These are phyloP conservation scores for Ramularia collo-cygni DNA, from an alignment of 2,329 filamentous ascomycete genomes.

Conservation along the genomic window DNA sequence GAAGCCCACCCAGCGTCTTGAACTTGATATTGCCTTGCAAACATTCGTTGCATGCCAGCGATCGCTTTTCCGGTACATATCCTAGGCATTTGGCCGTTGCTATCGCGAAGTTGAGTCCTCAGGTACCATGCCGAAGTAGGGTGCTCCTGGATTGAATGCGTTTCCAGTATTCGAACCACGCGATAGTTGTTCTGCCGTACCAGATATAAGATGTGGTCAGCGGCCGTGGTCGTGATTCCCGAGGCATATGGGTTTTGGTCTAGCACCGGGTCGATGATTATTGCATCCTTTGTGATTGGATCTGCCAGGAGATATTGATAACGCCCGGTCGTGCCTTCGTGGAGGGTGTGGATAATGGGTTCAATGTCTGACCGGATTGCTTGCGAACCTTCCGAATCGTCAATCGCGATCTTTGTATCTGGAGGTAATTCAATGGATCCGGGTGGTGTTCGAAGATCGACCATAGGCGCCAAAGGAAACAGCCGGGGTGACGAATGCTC, in stretches of 20 bases:
- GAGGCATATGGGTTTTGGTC: slow-evolving; percentile 46
- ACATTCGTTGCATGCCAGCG: slow-evolving; percentile 43
- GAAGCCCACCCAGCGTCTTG: slow-evolving; percentile 35
- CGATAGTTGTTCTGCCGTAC: slow-evolving; percentile 42
- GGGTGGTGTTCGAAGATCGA: slow-evolving; percentile 1
- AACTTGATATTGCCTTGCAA: slow-evolving; percentile 46
- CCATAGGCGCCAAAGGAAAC: neutral
- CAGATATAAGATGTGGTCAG: slow-evolving; percentile 46
- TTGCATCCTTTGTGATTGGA: slow-evolving; percentile 41
- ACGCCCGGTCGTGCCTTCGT: slow-evolving; percentile 42
- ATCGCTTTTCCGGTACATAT: slow-evolving; percentile 54
- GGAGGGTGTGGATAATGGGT: slow-evolving; percentile 27
- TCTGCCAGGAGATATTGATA: slow-evolving; percentile 58
- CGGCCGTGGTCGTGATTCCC: slow-evolving; percentile 44
- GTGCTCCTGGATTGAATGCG: slow-evolving; percentile 57
- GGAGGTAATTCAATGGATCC: neutral
- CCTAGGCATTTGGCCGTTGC: slow-evolving; percentile 32
- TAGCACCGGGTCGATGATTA: slow-evolving; percentile 57
- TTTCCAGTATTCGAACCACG: slow-evolving; percentile 53
- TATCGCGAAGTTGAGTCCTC: slow-evolving; percentile 37
- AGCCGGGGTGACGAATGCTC: neutral
- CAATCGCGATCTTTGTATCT: neutral
- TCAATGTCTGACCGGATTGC: slow-evolving; percentile 8
- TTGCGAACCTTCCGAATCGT: slow-evolving; percentile 5
- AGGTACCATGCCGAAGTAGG: slow-evolving; percentile 54